Percentiles rank a stretch among this genome's conserved stretches.
These are phyloP conservation scores for Linaria vulgaris DNA, from an alignment of 257 asterid genomes.

Conservation along the genomic window DNA sequence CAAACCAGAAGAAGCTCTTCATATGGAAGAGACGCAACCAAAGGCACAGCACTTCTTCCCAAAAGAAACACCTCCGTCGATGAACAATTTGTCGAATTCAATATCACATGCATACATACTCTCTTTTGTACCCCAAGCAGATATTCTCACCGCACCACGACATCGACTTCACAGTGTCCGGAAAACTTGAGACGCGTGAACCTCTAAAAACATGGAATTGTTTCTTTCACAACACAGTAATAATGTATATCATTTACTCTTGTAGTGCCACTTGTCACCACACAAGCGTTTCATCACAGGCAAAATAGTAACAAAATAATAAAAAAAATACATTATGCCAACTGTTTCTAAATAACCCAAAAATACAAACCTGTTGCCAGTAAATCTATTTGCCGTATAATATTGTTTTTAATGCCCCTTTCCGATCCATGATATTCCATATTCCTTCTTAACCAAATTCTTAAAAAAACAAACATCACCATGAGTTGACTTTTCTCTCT, in stretches of 20 bases:
- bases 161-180: slow-evolving; percentile 88
- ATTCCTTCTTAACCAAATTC: not conserved
- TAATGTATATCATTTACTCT: too few relatives aligned
- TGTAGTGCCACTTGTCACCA: too few relatives aligned
- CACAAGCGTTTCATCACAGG: too few relatives aligned
- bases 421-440: slow-evolving; percentile 37
- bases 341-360: too few relatives aligned
- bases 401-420: not conserved
- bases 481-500: slow-evolving; percentile 45
- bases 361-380: too few relatives aligned
- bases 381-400: not conserved
- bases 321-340: too few relatives aligned
- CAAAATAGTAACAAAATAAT: too few relatives aligned
- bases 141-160: slow-evolving; percentile 98
- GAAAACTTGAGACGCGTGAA: slow-evolving; percentile 16
- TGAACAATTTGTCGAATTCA: slow-evolving; percentile 82
- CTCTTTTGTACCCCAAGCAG: slow-evolving; percentile 84
- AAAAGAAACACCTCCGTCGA: slow-evolving; percentile 86
- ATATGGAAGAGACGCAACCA: slow-evolving; percentile 83
- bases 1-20: slow-evolving; percentile 81
- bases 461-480: slow-evolving; percentile 9
- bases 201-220: too few relatives aligned
- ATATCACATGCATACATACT: slow-evolving; percentile 72
- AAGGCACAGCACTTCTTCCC: slow-evolving; percentile 92
- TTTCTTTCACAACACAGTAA: too few relatives aligned